These are phyloP conservation scores for Boletellus sp. DNA, from an alignment of 1,284 basidiomycete genomes.

Conservation along the genomic window DNA sequence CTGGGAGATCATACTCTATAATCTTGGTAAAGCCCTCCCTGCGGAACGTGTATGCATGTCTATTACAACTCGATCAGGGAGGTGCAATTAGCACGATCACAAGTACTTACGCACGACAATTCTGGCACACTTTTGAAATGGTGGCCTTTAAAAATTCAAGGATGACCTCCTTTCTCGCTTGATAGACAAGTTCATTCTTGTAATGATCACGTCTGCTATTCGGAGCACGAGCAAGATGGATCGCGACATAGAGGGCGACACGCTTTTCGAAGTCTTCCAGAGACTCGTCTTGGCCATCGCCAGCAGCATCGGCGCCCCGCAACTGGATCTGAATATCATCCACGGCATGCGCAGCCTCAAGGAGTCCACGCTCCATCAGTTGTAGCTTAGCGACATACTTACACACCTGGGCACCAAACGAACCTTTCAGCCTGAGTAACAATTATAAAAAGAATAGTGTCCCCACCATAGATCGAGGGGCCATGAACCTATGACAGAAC, in stretches of 20 bases:
- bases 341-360: conserved; percentile 78
- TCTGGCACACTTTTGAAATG: conserved; percentile 70
- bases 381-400: conserved; percentile 86
- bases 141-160: conserved; percentile 78
- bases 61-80: conserved; percentile 32
- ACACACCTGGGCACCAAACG: conserved; percentile 50
- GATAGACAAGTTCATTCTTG: conserved; percentile 87
- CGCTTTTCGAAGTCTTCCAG: conserved; percentile 65
- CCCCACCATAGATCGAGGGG: conserved; percentile 73
- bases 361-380: conserved; percentile 87
- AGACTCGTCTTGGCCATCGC: conserved; percentile 46
- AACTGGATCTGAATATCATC: conserved; percentile 53
- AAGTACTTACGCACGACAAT: conserved; percentile 77
- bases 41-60: conserved; percentile 83
- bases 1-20: conserved; percentile 85
- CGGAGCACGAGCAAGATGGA: conserved; percentile 58
- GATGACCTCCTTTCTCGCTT: conserved; percentile 82
- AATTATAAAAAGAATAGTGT: conserved; percentile 7
- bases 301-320: conserved; percentile 36
- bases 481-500: conserved; percentile 94
- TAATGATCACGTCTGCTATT: conserved; percentile 75
- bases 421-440: conserved; percentile 10
- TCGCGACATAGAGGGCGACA: conserved; percentile 70
- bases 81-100: conserved; percentile 1
- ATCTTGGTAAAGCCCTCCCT: conserved; percentile 95